Conservation (phyloP, 1,139 yeast genomes). For the Candida neerlandica region DNA sequence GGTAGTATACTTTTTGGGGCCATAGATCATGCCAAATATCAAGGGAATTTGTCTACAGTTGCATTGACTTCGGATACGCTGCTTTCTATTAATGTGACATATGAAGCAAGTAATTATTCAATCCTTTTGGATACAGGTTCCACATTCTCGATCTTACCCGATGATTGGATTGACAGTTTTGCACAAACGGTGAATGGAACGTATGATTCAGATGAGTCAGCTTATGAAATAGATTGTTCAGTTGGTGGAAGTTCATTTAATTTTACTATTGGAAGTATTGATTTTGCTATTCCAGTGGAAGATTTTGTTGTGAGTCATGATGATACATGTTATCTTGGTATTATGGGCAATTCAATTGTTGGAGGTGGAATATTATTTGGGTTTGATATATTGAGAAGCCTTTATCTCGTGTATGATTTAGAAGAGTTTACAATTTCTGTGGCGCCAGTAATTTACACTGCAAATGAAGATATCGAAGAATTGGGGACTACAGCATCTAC, state of each 20-base stretch:
- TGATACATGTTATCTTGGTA: conserved; percentile 20
- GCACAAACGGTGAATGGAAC: conserved; percentile 33
- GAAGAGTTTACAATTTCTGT: conserved; percentile 15
- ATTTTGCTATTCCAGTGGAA: conserved; percentile 30
- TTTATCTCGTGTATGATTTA: conserved; percentile 30
- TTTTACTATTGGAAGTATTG: conserved; percentile 32
- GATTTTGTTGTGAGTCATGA: conserved; percentile 18
- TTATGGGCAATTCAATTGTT: conserved; percentile 17
- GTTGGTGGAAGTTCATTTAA: conserved; percentile 20
- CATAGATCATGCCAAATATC: conserved; percentile 52
- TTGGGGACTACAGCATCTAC: conserved; percentile 16
- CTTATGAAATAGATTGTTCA: conserved; percentile 24
- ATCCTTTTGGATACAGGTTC: conserved; percentile 64
- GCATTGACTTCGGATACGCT: conserved; percentile 17
- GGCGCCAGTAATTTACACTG: conserved; percentile 3
- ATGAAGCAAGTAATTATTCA: not conserved
- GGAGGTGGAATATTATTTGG: conserved; percentile 21
- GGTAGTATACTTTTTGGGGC: conserved; percentile 63
- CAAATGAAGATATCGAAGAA: conserved; percentile 3
- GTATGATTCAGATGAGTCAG: conserved; percentile 5
- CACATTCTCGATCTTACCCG: conserved; percentile 58
- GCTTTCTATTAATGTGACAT: conserved; percentile 3
- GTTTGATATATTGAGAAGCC: conserved; percentile 27
- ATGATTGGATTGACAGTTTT: conserved; percentile 36
- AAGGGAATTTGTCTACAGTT: conserved; percentile 43